phyloP scores from a whole-genome alignment of 140 eudicot genomes.

The Cichorium intybus region DNA sequence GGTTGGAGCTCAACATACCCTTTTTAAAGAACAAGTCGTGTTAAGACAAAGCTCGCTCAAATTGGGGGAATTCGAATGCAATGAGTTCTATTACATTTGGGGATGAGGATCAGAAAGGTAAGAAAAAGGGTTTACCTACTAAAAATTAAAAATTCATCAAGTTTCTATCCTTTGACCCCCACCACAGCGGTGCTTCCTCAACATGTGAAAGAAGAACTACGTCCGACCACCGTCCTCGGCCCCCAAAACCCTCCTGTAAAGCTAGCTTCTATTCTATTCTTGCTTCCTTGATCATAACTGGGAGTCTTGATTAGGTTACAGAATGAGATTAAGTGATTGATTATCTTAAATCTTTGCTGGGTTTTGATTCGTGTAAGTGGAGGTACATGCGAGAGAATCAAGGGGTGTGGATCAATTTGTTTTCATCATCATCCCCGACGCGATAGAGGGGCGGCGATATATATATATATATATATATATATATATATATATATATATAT shows the following conservation, averaged over 20 bases:
- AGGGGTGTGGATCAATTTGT: too few species aligned
- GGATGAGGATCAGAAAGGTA: slow-evolving; percentile 58
- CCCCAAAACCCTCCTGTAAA: slow-evolving; percentile 62
- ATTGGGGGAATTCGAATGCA: slow-evolving; percentile 35
- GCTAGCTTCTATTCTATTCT: slow-evolving; percentile 28
- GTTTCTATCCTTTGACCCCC: slow-evolving; percentile 57
- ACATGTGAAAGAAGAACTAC: slow-evolving; percentile 76
- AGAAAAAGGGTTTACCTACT: slow-evolving; percentile 73
- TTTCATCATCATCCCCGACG: too few species aligned
- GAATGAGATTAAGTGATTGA: not conserved
- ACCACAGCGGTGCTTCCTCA: slow-evolving; percentile 47
- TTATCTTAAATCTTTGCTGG: too few species aligned
- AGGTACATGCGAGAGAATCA: slow-evolving; percentile 74
- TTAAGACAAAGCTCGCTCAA: slow-evolving; percentile 28
- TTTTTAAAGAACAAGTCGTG: slow-evolving; percentile 67
- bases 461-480: too few species aligned
- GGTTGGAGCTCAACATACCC: slow-evolving; percentile 55
- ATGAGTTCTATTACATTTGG: slow-evolving; percentile 22
- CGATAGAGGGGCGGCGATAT: too few species aligned
- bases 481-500: too few species aligned
- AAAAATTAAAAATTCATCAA: slow-evolving; percentile 55
- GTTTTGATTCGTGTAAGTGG: slow-evolving; percentile 44
- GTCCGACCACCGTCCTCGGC: slow-evolving; percentile 48
- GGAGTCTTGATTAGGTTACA: not conserved
- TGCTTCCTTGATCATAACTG: not conserved